Evolutionary conservation across 495 filamentous ascomycete genomes (phyloP).

Genomic region (Cercophora scortea): DNA sequence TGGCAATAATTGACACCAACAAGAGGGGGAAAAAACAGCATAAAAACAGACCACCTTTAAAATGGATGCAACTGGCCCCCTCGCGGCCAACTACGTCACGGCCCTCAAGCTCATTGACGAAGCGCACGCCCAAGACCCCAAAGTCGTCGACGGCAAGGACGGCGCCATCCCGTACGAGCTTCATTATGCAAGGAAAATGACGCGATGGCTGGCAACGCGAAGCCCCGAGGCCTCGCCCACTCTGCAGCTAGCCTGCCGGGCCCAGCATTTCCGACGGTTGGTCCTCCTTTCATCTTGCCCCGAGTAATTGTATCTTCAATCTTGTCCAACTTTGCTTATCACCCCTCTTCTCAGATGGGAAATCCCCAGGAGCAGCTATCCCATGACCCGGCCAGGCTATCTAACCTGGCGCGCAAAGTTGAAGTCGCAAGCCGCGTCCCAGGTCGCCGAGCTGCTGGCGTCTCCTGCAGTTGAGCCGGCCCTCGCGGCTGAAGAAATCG

Average conservation of each 20-base stretch:
- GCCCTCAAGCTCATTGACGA: constrained; percentile 61
- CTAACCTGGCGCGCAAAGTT: constrained; percentile 65
- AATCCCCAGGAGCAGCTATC: constrained; percentile 61
- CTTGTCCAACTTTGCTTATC: too few species aligned
- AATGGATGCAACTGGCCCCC: constrained; percentile 13
- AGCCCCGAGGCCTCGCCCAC: constrained; percentile 50
- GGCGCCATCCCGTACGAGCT: constrained; percentile 59
- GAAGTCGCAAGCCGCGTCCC: constrained; percentile 60
- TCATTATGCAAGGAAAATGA: constrained; percentile 74
- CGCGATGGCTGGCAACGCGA: constrained; percentile 51
- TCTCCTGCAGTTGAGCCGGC: constrained; percentile 28
- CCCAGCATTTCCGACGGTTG: constrained; percentile 61
- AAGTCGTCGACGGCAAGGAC: constrained; percentile 23
- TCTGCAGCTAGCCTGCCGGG: constrained; percentile 66
- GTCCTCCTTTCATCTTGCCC: not conserved
- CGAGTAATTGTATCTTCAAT: too few species aligned
- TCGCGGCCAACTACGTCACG: constrained; percentile 18
- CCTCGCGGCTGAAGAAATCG: constrained; percentile 28
- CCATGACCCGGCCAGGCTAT: constrained; percentile 63
- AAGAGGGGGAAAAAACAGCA: too few species aligned
- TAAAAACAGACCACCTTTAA: not conserved
- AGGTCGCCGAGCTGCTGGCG: constrained; percentile 47
- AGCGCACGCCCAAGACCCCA: constrained; percentile 64
- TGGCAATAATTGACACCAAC: too few species aligned
- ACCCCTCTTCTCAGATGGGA: constrained; percentile 55